A percentile compares a stretch with the other conserved stretches of the same genome.
Evolutionary conservation across 306 rosid genomes (phyloP).

Genomic region (Crotalaria pallida): DNA sequence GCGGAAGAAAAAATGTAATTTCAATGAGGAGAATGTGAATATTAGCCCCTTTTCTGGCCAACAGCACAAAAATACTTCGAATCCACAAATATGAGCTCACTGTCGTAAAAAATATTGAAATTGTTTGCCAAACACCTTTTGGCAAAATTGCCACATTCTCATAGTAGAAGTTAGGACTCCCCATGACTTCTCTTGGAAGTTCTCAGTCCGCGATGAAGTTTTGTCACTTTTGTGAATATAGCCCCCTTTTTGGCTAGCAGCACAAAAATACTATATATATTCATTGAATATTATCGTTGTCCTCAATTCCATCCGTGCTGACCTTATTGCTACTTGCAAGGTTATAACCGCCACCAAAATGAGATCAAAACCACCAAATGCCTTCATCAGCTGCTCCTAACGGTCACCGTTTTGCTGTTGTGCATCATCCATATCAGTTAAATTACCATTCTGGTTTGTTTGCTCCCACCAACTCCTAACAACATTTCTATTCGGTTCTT

Average conservation of each 20-base stretch:
- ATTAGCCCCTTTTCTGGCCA: slow-evolving; percentile 89
- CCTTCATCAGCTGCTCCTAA: slow-evolving; percentile 46
- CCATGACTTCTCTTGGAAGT: slow-evolving; percentile 61
- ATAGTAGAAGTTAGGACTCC: slow-evolving; percentile 85
- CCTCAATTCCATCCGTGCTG: slow-evolving; percentile 80
- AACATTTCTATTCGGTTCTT: slow-evolving; percentile 66
- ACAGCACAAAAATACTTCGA: slow-evolving; percentile 84
- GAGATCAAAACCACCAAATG: slow-evolving; percentile 82
- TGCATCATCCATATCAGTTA: slow-evolving; percentile 59
- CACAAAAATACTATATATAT: too few relatives aligned
- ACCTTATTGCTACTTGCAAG: slow-evolving; percentile 84
- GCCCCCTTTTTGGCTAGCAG: too few relatives aligned
- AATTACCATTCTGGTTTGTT: slow-evolving; percentile 73
- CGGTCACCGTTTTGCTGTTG: slow-evolving; percentile 43
- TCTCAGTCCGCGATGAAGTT: slow-evolving; percentile 21
- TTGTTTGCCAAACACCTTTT: slow-evolving; percentile 88
- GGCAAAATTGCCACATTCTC: slow-evolving; percentile 96
- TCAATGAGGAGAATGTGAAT: slow-evolving; percentile 80
- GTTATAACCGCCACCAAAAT: slow-evolving; percentile 93
- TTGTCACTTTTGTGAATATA: too few relatives aligned
- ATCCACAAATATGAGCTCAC: slow-evolving; percentile 85
- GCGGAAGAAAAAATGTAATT: slow-evolving; percentile 64
- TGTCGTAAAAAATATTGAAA: slow-evolving; percentile 77
- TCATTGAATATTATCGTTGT: slow-evolving; percentile 10
- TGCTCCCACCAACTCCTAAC: slow-evolving; percentile 98